phyloP scores from a whole-genome alignment of 768 basidiomycete species.

The Basidioascus undulatus region DNA sequence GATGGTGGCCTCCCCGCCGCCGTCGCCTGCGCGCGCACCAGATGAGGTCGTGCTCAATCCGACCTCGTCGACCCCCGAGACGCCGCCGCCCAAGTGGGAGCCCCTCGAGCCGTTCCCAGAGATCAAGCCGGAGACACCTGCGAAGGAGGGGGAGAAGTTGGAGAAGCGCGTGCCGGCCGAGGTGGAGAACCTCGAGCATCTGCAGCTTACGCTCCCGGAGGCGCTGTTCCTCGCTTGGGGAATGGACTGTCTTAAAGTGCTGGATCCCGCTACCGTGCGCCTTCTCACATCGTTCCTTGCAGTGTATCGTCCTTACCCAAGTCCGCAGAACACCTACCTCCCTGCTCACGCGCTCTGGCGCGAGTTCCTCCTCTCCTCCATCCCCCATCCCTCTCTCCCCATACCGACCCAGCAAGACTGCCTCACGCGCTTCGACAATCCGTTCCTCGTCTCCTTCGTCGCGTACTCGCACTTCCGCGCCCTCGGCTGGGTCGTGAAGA shows the following conservation, averaged over 20 bases:
- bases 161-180: conserved; percentile 17
- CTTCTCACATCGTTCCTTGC: background rate
- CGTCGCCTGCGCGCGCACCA: too few species aligned
- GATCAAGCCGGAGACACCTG: conserved; percentile 28
- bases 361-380: conserved; percentile 20
- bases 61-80: background rate
- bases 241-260: conserved; percentile 52
- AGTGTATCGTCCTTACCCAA: background rate
- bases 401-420: conserved; percentile 16
- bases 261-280: conserved; percentile 40
- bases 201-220: conserved; percentile 71
- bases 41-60: background rate
- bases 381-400: conserved; percentile 10
- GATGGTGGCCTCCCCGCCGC: too few species aligned
- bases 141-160: conserved; percentile 17
- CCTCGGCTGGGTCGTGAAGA: conserved; percentile 87
- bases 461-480: conserved; percentile 88
- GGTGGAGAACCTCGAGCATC: conserved; percentile 57
- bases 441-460: conserved; percentile 70
- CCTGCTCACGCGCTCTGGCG: conserved; percentile 10
- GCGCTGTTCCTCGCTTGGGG: conserved; percentile 73
- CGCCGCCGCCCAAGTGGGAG: conserved; percentile 16
- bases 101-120: conserved; percentile 35
- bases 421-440: conserved; percentile 27
- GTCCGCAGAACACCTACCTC: background rate